These are phyloP conservation scores for Parathielavia appendiculata DNA, from an alignment of 495 filamentous ascomycete species.

Conservation along the genomic window DNA sequence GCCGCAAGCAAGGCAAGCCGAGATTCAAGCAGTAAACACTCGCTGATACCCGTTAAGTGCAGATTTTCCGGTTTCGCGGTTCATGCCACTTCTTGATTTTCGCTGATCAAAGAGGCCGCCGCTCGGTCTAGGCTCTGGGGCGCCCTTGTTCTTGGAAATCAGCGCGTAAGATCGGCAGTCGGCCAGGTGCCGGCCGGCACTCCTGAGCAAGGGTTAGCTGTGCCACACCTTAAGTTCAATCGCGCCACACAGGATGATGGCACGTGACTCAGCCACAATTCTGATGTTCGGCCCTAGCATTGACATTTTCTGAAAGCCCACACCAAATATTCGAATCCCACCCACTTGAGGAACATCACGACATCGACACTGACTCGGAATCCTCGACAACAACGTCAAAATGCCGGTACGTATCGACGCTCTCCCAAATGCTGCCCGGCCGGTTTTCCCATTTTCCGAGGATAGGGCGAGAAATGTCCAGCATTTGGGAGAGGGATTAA, in stretches of 20 bases:
- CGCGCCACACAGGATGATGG: constrained; percentile 6
- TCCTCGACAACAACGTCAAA: constrained; percentile 57
- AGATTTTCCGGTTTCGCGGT: constrained; percentile 5
- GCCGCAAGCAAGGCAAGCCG: neutral
- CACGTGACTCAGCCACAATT: constrained; percentile 34
- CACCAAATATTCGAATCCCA: constrained; percentile 40
- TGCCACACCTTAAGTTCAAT: constrained; percentile 17
- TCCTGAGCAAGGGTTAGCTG: neutral
- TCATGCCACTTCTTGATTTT: constrained; percentile 13
- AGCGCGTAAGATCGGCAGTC: constrained; percentile 7
- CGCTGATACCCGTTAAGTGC: neutral
- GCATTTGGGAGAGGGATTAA: constrained; percentile 7
- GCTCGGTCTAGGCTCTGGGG: constrained; percentile 8
- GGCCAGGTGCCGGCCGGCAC: constrained; percentile 15
- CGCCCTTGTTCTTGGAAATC: neutral
- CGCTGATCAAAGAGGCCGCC: constrained; percentile 8
- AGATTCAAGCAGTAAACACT: neutral
- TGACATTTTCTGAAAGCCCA: constrained; percentile 33
- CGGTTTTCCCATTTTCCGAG: constrained; percentile 5
- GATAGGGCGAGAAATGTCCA: neutral
- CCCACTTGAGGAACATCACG: constrained; percentile 33
- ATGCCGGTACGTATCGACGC: constrained; percentile 65
- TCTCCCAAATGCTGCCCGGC: neutral
- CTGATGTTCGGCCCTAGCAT: constrained; percentile 25
- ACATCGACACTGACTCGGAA: constrained; percentile 39